Base-by-base conservation (phyloP, 2,329 filamentous ascomycete genomes). In the Aphanocladium album region DNA sequence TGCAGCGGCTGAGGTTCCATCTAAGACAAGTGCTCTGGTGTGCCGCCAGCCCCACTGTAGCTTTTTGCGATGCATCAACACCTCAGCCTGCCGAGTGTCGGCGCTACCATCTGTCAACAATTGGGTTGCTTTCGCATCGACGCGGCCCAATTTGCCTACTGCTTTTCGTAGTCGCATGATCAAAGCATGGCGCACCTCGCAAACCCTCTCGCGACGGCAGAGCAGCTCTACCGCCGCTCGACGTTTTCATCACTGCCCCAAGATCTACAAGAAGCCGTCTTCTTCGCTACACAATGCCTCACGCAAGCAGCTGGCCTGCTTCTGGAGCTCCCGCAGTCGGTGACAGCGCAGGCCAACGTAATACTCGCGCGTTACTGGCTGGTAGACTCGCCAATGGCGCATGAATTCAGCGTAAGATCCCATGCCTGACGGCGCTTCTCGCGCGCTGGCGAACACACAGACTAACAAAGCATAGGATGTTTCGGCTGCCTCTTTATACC, bases 271-370 rank as follows among this genome's bases (percentile, higher is more conserved):
- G 86, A 89, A 69, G 83, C 84, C 64, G 79, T 93, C 64, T 87
- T 89, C 67, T 89, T 87, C 72, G 82, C 87, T 58, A 87, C 88
- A 39, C 86, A 89, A 70, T 83, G 84, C 66, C 82, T 93, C 47
- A 90, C 89, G 3, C 90, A 95, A 74, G 86, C 88, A 23, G 89
- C 90, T 12, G 90, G 90, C 33, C 82, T 96, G 55, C 83, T 98
- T 19, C 82, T 99, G 3, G 85, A 90, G 52, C 80, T 98, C 43
- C 90, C 91, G 7, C 92, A 96, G 71, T 90, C 92, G 66, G 85
- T 91, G 43, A 90, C 95, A 43, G 90, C 92, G 5, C 90, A 92
- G 69, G 91, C 93, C 3, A 90, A 93, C 69, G 86, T 97, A 45
- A 76, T 95, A 0, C 84, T 96, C 37, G 88, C 89, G 56, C 84